Evolutionary conservation across 257 asterid genomes (phyloP).

Genomic region (Ilex asprella): DNA sequence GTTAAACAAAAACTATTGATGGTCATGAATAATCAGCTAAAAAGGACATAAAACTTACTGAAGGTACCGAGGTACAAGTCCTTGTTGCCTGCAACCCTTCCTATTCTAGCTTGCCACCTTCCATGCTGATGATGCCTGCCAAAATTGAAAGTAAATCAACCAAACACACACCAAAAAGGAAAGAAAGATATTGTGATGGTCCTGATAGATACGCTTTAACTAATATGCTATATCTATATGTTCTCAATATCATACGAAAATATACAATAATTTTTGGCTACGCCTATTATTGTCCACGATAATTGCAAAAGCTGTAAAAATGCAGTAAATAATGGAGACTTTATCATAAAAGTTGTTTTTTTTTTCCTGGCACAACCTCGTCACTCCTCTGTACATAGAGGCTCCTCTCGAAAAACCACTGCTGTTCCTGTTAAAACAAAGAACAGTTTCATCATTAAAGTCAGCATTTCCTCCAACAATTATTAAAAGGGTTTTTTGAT

Average conservation of each 20-base stretch:
- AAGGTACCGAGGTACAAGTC: constrained; percentile 98
- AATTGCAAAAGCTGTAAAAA: constrained; percentile 22
- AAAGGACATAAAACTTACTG: constrained; percentile 50
- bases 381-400: constrained; percentile 82
- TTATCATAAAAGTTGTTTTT: constrained; percentile 8
- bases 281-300: constrained; percentile 19
- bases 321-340: constrained; percentile 9
- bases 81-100: constrained; percentile 95
- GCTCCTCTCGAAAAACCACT: constrained; percentile 96
- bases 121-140: constrained; percentile 94
- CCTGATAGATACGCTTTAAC: too few species aligned
- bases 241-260: constrained; percentile 18
- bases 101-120: constrained; percentile 94
- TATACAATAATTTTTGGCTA: constrained; percentile 23
- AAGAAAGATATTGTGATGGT: constrained; percentile 12
- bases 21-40: constrained; percentile 10
- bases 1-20: too few species aligned
- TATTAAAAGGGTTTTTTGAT: background rate
- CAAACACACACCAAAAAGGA: constrained; percentile 21
- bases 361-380: constrained; percentile 41
- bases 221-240: constrained; percentile 11
- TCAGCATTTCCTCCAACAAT: background rate
- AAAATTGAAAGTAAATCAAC: constrained; percentile 24
- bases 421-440: constrained; percentile 48
- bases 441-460: background rate